Evolutionary conservation across 23 red algal genomes (phyloP).

Genomic region (Cyanidioschyzon merolae): DNA sequence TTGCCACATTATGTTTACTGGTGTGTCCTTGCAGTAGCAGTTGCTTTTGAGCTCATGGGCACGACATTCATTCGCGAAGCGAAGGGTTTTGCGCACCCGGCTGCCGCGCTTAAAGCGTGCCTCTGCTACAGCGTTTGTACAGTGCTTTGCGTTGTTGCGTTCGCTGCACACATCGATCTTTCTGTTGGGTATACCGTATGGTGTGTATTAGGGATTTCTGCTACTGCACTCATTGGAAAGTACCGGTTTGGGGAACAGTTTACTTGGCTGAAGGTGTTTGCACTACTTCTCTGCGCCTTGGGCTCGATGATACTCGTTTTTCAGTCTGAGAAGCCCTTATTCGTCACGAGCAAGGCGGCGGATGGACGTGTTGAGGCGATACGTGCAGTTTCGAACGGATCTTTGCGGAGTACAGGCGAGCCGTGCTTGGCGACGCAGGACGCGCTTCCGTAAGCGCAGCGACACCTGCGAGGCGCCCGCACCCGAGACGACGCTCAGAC

Average conservation of each 20-base stretch:
- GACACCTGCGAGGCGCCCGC: no score
- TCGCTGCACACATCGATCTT: slow-evolving; percentile 16
- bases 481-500: no score
- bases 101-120: slow-evolving; percentile 4
- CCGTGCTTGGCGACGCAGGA: no score
- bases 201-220: background rate
- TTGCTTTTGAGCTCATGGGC: slow-evolving; percentile 12
- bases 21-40: background rate
- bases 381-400: no score
- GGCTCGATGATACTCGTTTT: background rate
- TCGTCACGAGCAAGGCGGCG: background rate
- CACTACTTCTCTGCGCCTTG: background rate
- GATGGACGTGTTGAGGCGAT: no score
- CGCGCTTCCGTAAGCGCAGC: no score
- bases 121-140: slow-evolving; percentile 5
- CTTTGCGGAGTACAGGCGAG: no score
- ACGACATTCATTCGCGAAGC: slow-evolving; percentile 16
- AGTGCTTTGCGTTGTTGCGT: background rate
- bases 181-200: slow-evolving; percentile 11
- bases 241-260: slow-evolving; percentile 11
- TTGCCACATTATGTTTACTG: slow-evolving; percentile 15
- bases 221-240: slow-evolving; percentile 5
- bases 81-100: background rate
- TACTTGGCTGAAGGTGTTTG: background rate
- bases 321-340: background rate